Conservation (phyloP, 768 basidiomycete genomes). For the Chalciporus piperatus region DNA sequence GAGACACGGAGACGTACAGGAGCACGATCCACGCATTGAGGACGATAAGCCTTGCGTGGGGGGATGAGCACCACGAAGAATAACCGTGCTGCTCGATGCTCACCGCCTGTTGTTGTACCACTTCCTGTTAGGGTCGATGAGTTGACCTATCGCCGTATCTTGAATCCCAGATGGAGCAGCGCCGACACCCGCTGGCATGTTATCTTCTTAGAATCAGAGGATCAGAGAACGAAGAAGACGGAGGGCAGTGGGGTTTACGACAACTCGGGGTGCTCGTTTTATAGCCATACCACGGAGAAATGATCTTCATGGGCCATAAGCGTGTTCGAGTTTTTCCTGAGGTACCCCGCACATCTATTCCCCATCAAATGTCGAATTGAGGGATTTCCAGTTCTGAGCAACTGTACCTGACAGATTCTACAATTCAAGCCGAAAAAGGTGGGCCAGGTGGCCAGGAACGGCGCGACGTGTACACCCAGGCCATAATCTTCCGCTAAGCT, state of each 20-base stretch:
- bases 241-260: conserved; percentile 33
- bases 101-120: conserved; percentile 80
- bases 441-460: not conserved
- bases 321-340: conserved; percentile 19
- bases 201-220: conserved; percentile 1
- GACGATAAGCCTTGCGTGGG: conserved; percentile 44
- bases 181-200: conserved; percentile 61
- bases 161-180: conserved; percentile 31
- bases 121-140: conserved; percentile 62
- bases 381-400: not conserved
- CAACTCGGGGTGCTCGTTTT: not conserved
- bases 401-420: not conserved
- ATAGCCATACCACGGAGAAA: conserved; percentile 12
- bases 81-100: conserved; percentile 4
- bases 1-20: conserved; percentile 50
- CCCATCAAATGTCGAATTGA: not conserved
- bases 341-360: conserved; percentile 13
- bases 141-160: conserved; percentile 44
- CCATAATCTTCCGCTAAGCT: not conserved
- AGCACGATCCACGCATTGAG: conserved; percentile 72
- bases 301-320: not conserved
- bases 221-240: conserved; percentile 9
- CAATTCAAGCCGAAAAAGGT: not conserved
- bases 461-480: not conserved
- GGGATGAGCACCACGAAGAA: not conserved